Evolutionary conservation across 257 asterid species (phyloP).

Genomic region (Eustoma russellianum): DNA sequence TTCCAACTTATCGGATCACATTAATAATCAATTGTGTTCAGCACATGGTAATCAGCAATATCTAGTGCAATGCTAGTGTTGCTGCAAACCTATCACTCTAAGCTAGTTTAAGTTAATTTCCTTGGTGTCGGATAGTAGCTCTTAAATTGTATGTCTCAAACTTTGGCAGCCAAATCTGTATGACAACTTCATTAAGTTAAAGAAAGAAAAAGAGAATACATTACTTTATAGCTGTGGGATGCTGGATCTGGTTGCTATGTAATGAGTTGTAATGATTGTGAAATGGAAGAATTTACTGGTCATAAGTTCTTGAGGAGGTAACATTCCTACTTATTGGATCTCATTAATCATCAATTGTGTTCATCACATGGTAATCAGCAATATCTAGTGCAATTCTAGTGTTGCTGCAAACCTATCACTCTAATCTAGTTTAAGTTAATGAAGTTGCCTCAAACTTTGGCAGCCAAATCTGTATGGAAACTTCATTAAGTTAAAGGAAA

Average conservation of each 20-base stretch:
- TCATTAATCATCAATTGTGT: too few relatives aligned
- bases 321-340: not conserved
- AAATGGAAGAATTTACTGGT: constrained; percentile 55
- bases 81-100: too few relatives aligned
- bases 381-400: not conserved
- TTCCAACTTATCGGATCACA: not conserved
- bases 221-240: too few relatives aligned
- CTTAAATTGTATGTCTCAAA: too few relatives aligned
- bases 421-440: not conserved
- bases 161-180: too few relatives aligned
- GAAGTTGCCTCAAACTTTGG: too few relatives aligned
- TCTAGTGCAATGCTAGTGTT: not conserved
- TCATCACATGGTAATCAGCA: not conserved
- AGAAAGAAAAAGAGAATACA: too few relatives aligned
- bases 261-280: constrained; percentile 9
- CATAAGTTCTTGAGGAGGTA: constrained; percentile 65
- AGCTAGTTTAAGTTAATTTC: not conserved
- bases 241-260: too few relatives aligned
- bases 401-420: not conserved
- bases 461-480: too few relatives aligned
- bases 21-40: too few relatives aligned
- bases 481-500: too few relatives aligned
- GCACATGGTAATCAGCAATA: not conserved
- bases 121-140: not conserved
- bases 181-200: too few relatives aligned